Evolutionary conservation across 352 stramenopile genomes (phyloP).

Genomic region (Stramenopiles sp.): DNA sequence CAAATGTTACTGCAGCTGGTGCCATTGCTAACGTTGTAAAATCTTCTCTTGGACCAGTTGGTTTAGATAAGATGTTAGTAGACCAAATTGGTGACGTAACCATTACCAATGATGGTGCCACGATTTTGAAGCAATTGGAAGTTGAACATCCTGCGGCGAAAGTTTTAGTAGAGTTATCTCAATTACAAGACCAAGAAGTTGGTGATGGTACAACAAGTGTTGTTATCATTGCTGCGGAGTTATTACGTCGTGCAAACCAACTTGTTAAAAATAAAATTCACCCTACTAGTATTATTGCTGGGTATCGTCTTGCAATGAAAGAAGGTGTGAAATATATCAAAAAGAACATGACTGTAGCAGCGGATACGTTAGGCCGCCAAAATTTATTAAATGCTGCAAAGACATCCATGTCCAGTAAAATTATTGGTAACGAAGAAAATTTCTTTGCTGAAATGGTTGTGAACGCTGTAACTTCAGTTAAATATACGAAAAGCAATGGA

Average conservation of each 20-base stretch:
- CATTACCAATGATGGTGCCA: conserved; percentile 97
- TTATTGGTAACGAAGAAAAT: conserved; percentile 91
- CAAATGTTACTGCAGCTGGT: too few relatives aligned
- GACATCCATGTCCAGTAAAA: conserved; percentile 95
- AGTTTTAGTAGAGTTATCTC: conserved; percentile 94
- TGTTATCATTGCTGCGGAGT: conserved; percentile 83
- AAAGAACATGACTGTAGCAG: too few relatives aligned
- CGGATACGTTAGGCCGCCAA: too few relatives aligned
- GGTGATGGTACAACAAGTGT: conserved; percentile 94
- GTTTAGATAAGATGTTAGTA: conserved; percentile 99
- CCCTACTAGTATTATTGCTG: conserved; percentile 93
- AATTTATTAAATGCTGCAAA: conserved; percentile 88
- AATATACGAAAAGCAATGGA: conserved; percentile 82
- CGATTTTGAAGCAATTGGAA: conserved; percentile 88
- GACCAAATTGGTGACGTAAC: conserved; percentile 54
- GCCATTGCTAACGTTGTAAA: conserved; percentile 98
- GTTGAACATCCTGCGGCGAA: conserved; percentile 96
- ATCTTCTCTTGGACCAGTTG: conserved; percentile 96
- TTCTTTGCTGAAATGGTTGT: conserved; percentile 88
- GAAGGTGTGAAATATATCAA: too few relatives aligned
- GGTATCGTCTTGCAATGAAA: conserved; percentile 78
- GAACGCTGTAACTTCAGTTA: conserved; percentile 84
- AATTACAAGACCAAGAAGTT: conserved; percentile 95
- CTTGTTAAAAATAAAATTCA: conserved; percentile 86
- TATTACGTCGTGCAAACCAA: conserved; percentile 87